These are phyloP conservation scores for Cladosporium velox DNA, from an alignment of 2,329 filamentous ascomycete genomes.

Conservation along the genomic window DNA sequence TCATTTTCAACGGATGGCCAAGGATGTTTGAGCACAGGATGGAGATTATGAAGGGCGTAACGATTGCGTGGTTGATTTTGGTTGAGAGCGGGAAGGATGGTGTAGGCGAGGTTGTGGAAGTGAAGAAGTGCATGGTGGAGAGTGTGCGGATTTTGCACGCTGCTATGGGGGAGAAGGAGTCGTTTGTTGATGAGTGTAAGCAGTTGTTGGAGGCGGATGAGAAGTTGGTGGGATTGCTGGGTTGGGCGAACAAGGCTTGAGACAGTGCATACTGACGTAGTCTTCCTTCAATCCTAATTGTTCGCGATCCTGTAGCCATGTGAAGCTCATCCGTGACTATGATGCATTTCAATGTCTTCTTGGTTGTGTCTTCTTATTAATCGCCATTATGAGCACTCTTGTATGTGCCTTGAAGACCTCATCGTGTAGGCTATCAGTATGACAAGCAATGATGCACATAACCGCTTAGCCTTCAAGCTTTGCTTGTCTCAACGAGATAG, in stretches of 20 bases:
- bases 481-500: background rate
- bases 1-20: slow-evolving; percentile 69
- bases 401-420: background rate
- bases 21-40: slow-evolving; percentile 64
- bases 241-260: background rate
- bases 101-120: slow-evolving; percentile 30
- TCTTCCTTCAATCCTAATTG: background rate
- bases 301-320: background rate
- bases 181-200: slow-evolving; percentile 32
- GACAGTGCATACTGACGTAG: background rate
- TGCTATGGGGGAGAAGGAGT: slow-evolving; percentile 29
- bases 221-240: slow-evolving; percentile 33
- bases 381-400: background rate
- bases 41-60: slow-evolving; percentile 63
- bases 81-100: slow-evolving; percentile 25
- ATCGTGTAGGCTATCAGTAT: background rate
- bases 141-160: slow-evolving; percentile 31
- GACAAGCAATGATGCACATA: background rate
- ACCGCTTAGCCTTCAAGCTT: background rate
- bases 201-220: slow-evolving; percentile 34
- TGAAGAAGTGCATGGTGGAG: slow-evolving; percentile 26
- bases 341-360: background rate
- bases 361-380: background rate
- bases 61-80: slow-evolving; percentile 40
- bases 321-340: background rate